Evolutionary conservation across 495 filamentous ascomycete genomes (phyloP), one percentile per base, ranked within the genome.

Genomic region (Xylaria grammica): DNA sequence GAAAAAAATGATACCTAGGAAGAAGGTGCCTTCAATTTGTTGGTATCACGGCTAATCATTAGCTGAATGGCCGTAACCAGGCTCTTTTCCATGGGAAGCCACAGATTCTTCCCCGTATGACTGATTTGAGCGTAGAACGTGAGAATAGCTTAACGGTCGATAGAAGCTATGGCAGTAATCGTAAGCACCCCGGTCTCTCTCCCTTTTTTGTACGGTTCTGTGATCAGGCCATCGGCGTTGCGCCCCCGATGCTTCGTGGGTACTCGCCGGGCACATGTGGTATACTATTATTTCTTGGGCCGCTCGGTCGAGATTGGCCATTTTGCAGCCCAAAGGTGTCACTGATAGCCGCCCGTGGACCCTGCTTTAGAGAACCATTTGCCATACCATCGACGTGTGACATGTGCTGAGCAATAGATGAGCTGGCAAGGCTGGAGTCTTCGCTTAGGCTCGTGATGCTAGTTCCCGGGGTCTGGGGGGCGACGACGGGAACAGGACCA

Each of bases 201-300:
- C 15, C 9, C 32, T 19, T 42, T 11, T 22, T 9, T 17, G 1
- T 26, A 22, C 10, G 19, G 8, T n/a, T 5, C 10, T 11, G 7
- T 46, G 5, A 71, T 62, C 61, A 70, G 26, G 65, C 50, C 0
- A 66, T 49, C 4, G 67, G 72, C 3, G 65, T 72, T 1, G 17
- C 42, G 4, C 63, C 57, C 4, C 57, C 67, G 1, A 74, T 72
- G 17, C 69, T 71, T 42, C 76, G 80, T 1, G 86, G 86, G 67
- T 81, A 88, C 66, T 86, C 81, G 11, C 86, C 85, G 9, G 86
- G 85, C 2, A 88, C 74, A 56, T 86, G 84, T 9, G 86, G 79
- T 52, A 82, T 75, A 48, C 76, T 77, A 34, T 72, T 78, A 1
- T 70, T 76, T 36, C 71, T 59, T n/a, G 63, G 62, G 26, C 65